Evolutionary conservation across 495 filamentous ascomycete species (phyloP).

Genomic region (Penicillium chermesinum): DNA sequence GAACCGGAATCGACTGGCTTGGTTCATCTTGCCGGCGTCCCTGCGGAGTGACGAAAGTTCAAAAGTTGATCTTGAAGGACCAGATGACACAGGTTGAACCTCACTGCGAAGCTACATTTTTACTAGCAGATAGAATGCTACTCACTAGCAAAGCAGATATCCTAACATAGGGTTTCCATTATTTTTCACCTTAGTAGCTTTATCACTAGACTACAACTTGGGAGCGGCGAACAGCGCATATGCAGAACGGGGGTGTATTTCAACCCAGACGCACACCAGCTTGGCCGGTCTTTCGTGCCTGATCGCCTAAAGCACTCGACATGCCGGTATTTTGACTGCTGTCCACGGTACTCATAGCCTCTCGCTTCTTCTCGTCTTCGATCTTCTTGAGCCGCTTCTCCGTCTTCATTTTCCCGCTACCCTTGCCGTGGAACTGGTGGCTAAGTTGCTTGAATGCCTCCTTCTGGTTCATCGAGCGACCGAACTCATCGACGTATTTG

Average conservation of each 20-base stretch:
- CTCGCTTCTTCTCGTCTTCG: constrained; percentile 84
- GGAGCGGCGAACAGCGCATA: neutral
- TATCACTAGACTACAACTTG: too few species aligned
- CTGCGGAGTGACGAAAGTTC: too few species aligned
- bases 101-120: too few species aligned
- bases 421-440: constrained; percentile 98
- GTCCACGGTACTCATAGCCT: constrained; percentile 75
- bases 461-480: constrained; percentile 80
- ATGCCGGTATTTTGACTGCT: constrained; percentile 78
- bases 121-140: too few species aligned
- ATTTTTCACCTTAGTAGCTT: too few species aligned
- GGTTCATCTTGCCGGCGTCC: too few species aligned
- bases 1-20: too few species aligned
- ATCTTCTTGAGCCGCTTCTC: constrained; percentile 97
- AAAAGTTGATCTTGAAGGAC: too few species aligned
- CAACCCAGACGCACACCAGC: constrained; percentile 82
- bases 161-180: too few species aligned
- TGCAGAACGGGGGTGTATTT: constrained; percentile 5
- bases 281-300: constrained; percentile 76
- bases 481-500: constrained; percentile 83
- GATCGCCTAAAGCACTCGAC: constrained; percentile 66
- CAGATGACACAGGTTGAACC: too few species aligned
- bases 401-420: constrained; percentile 95
- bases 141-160: too few species aligned
- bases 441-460: constrained; percentile 94